Evolutionary conservation across 2,329 filamentous ascomycete species (phyloP), one percentile per base, ranked within the genome.

Genomic region (Cladosporium sp.): DNA sequence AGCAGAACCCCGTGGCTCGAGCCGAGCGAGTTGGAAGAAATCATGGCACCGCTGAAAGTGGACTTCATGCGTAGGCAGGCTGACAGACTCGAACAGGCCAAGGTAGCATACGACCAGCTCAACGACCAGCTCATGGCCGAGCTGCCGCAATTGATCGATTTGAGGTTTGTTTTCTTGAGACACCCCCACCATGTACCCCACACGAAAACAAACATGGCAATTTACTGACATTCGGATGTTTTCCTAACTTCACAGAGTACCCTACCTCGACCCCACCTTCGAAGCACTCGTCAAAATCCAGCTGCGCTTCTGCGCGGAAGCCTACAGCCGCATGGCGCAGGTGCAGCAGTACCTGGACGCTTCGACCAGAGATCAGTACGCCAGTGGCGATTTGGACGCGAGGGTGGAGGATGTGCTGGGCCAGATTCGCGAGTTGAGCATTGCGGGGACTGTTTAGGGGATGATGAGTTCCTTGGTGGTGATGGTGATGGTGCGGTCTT

Each of bases 271-370:
- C 64, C 95, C 95, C 0, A 92, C 85, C 55, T 99, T 99, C 66
- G 93, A 99, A 73, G 93, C 95, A 0, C 83, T 99, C 47, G 93
- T 99, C 69, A 99, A 99, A 78, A 99, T 99, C 60, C 93, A 99
- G 74, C 72, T 99, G 63, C 81, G 93, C 32, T 99, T 99, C 76
- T 99, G 95, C 65, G 93, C 95, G 7, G 93, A 99, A 73, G 93
- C 93, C 1, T 99, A 99, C 72, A 91, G 85, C 55, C 80, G 93
- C 42, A 99, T 99, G 93, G 93, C 95, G 20, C 95, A 99, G 75
- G 95, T 99, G 51, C 93, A 99, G 74, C 93, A 99, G 73, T 64
- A 66, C 51, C 79, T 99, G 27, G 93, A 97, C 67, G 87, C 92
- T 24, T 90, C 96, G 65, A 97, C 92, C 47, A 81, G 93, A 69